Conservation (phyloP, 1,139 yeast species). For the Wickerhamomyces sp. region DNA sequence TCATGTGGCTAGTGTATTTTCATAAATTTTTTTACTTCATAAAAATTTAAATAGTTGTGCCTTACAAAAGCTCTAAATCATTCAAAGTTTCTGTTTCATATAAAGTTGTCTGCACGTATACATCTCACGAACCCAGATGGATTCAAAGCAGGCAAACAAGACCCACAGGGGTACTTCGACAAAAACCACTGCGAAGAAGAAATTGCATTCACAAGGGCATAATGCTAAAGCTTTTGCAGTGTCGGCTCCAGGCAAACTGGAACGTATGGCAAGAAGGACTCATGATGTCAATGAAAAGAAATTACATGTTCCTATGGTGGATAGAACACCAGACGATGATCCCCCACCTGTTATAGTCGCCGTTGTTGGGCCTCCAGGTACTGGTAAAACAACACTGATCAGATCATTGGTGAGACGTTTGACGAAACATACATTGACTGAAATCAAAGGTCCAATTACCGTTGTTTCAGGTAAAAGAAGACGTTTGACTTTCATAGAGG, state of each 20-base stretch:
- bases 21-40: conserved; percentile 1
- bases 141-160: conserved; percentile 46
- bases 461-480: conserved; percentile 96
- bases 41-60: neutral
- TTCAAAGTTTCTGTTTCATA: neutral
- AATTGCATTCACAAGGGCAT: conserved; percentile 84
- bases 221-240: conserved; percentile 96
- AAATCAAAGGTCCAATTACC: conserved; percentile 93
- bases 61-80: neutral
- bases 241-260: conserved; percentile 84
- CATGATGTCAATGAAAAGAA: conserved; percentile 83
- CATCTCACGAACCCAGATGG: conserved; percentile 5
- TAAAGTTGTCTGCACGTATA: neutral
- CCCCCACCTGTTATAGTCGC: conserved; percentile 97
- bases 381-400: conserved; percentile 93
- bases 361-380: conserved; percentile 98
- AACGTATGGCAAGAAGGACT: conserved; percentile 77
- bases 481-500: conserved; percentile 88
- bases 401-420: conserved; percentile 83
- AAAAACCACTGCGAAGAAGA: conserved; percentile 70
- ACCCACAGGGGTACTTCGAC: conserved; percentile 54
- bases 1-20: conserved; percentile 2
- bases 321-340: conserved; percentile 94
- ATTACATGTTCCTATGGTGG: conserved; percentile 96
- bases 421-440: conserved; percentile 82